These are phyloP conservation scores for Pneumocystis carinii DNA, from an alignment of 1,139 yeast genomes.

Conservation along the genomic window DNA sequence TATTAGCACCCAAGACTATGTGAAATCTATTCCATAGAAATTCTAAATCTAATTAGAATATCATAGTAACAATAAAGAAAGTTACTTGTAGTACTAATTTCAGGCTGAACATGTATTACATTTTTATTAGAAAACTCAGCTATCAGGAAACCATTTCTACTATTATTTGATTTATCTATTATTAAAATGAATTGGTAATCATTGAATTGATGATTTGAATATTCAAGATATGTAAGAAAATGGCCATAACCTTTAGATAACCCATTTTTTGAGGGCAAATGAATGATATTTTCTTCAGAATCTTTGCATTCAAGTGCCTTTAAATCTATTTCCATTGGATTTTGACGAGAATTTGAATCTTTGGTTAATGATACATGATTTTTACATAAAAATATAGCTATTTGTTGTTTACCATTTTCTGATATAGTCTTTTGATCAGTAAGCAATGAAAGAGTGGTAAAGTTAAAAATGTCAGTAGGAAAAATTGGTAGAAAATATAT, in stretches of 20 bases:
- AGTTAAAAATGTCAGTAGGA: slow-evolving; percentile 3
- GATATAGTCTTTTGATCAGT: slow-evolving; percentile 6
- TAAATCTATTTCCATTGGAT: slow-evolving; percentile 3
- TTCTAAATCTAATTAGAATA: slow-evolving; percentile 9
- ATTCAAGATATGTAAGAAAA: slow-evolving; percentile 5
- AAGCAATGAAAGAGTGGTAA: slow-evolving; percentile 7
- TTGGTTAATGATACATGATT: not conserved
- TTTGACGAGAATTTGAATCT: not conserved
- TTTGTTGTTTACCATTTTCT: not conserved
- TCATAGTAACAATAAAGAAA: slow-evolving; percentile 19
- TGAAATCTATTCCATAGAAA: slow-evolving; percentile 19
- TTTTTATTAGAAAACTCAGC: slow-evolving; percentile 18
- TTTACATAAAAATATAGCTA: slow-evolving; percentile 4
- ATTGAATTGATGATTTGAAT: slow-evolving; percentile 13
- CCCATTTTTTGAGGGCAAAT: slow-evolving; percentile 2
- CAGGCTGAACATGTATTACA: slow-evolving; percentile 21
- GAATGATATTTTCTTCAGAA: not conserved
- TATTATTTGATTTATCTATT: slow-evolving; percentile 19
- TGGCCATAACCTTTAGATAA: not conserved
- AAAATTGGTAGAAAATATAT: slow-evolving; percentile 11
- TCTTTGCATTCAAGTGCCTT: slow-evolving; percentile 9
- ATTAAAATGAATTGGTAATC: slow-evolving; percentile 18
- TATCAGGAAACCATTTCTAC: slow-evolving; percentile 21
- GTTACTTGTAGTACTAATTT: slow-evolving; percentile 21
- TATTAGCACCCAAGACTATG: slow-evolving; percentile 27